Evolutionary conservation across 2,329 filamentous ascomycete species (phyloP).

Genomic region (Neophaeococcomyces aloes): DNA sequence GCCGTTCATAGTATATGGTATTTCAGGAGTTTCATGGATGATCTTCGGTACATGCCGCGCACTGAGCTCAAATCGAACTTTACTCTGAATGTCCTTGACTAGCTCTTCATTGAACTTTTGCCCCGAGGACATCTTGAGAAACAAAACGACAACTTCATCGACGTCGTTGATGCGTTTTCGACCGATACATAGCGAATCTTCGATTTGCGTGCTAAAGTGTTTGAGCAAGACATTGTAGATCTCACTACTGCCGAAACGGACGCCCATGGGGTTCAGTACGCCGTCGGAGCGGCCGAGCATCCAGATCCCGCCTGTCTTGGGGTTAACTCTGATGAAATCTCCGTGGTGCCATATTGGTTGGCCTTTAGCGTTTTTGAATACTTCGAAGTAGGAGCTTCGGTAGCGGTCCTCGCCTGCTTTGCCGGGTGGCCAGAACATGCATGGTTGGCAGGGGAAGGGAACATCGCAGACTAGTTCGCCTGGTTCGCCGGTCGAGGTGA

Average conservation of each 20-base stretch:
- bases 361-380: conserved; percentile 44
- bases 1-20: conserved; percentile 85
- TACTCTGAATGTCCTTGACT: conserved; percentile 51
- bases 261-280: conserved; percentile 81
- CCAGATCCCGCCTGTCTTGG: conserved; percentile 62
- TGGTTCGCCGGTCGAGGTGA: conserved; percentile 53
- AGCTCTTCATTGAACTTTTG: conserved; percentile 50
- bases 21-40: conserved; percentile 71
- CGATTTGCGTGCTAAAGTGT: conserved; percentile 66
- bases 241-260: conserved; percentile 85
- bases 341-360: conserved; percentile 76
- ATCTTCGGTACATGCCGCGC: conserved; percentile 80
- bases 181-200: conserved; percentile 82
- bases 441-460: conserved; percentile 83
- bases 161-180: conserved; percentile 58
- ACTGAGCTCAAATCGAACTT: conserved; percentile 67
- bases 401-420: conserved; percentile 64
- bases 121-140: conserved; percentile 63
- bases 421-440: conserved; percentile 69
- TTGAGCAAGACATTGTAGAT: conserved; percentile 91
- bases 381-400: conserved; percentile 73
- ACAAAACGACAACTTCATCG: conserved; percentile 81
- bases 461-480: conserved; percentile 80
- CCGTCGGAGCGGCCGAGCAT: conserved; percentile 93
- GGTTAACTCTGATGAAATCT: conserved; percentile 71